Conservation (phyloP, 345 rosid genomes). For the Lenwebbia sp. region DNA sequence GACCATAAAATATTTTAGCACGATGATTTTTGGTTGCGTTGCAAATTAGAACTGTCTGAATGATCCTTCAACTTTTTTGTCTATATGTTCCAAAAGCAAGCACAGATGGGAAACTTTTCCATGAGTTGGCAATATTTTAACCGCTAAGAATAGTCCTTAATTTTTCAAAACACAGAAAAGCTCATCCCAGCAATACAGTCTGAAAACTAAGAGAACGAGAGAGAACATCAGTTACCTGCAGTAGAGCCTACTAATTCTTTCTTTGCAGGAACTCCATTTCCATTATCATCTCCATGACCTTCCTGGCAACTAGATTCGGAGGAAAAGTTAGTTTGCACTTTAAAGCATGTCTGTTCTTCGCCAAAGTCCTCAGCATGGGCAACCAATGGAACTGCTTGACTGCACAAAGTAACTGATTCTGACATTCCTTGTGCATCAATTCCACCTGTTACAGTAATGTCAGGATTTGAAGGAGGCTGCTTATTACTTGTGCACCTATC, state of each 20-base stretch:
- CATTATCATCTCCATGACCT: neutral
- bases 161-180: neutral
- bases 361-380: neutral
- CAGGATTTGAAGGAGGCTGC: slow-evolving; percentile 7
- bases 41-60: neutral
- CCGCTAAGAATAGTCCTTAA: neutral
- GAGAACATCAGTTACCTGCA: neutral
- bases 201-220: neutral
- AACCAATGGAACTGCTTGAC: neutral
- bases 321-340: neutral
- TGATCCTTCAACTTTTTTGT: neutral
- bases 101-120: neutral
- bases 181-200: neutral
- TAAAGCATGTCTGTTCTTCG: neutral
- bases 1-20: neutral
- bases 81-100: neutral
- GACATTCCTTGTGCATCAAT: neutral
- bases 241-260: neutral
- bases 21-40: neutral
- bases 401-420: neutral
- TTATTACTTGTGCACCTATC: slow-evolving; percentile 6
- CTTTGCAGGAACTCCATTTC: neutral
- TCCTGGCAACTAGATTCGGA: neutral
- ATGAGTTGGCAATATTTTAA: neutral
- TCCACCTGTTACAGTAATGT: slow-evolving; percentile 7